Conservation (phyloP, 2,329 filamentous ascomycete species). For the Anthostomella pinea region DNA sequence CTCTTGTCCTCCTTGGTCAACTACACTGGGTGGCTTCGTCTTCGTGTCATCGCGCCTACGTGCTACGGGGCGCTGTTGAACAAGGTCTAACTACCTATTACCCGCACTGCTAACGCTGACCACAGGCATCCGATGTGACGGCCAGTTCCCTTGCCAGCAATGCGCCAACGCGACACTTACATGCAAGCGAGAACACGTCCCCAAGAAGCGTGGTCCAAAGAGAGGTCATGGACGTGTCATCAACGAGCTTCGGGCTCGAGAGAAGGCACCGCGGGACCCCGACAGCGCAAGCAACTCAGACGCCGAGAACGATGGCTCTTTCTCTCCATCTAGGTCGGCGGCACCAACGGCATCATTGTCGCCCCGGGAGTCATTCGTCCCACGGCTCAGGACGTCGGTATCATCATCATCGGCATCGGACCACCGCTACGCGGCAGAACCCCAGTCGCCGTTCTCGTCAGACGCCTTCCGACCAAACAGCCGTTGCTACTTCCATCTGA, state of each 20-base stretch:
- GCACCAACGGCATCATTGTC: constrained; percentile 14
- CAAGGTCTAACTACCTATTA: constrained; percentile 3
- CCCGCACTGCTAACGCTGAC: not conserved
- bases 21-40: not conserved
- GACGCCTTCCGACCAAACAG: constrained; percentile 41
- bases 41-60: too few species aligned
- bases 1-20: not conserved
- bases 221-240: constrained; percentile 61
- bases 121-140: constrained; percentile 45
- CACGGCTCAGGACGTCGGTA: constrained; percentile 27
- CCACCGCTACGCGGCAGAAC: constrained; percentile 32
- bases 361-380: constrained; percentile 25
- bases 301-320: not conserved
- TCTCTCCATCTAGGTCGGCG: constrained; percentile 1
- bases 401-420: constrained; percentile 27
- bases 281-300: constrained; percentile 9
- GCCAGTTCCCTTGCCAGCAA: constrained; percentile 55
- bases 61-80: constrained; percentile 1
- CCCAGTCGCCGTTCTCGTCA: constrained; percentile 37
- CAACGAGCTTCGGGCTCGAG: constrained; percentile 54
- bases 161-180: constrained; percentile 55
- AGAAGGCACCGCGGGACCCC: constrained; percentile 36
- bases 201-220: constrained; percentile 63
- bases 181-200: constrained; percentile 64
- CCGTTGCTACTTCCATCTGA: constrained; percentile 44